These are phyloP conservation scores for Pinus taeda DNA, from an alignment of 75 land plant species.

Conservation along the genomic window DNA sequence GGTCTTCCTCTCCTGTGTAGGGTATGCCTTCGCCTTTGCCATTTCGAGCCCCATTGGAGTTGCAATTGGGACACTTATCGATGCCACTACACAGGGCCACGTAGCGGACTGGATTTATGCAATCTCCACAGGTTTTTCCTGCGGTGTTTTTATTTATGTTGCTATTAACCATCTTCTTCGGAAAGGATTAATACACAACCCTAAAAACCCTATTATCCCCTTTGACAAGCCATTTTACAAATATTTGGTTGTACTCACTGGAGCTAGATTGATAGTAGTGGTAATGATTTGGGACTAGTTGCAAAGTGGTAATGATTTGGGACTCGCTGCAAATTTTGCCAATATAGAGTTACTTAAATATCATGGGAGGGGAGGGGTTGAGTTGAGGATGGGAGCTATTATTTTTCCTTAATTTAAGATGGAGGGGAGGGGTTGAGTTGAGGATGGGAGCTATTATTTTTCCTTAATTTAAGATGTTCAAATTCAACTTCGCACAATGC, in stretches of 20 bases:
- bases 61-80: slow-evolving; percentile 74
- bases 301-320: background rate
- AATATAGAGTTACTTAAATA: too few relatives aligned
- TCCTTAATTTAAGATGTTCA: too few relatives aligned
- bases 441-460: too few relatives aligned
- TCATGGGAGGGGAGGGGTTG: too few relatives aligned
- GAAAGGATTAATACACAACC: background rate
- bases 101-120: slow-evolving; percentile 78
- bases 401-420: too few relatives aligned
- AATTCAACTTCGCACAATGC: too few relatives aligned
- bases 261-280: background rate
- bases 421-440: too few relatives aligned
- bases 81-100: slow-evolving; percentile 64
- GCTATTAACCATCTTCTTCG: background rate
- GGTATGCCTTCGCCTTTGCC: slow-evolving; percentile 88
- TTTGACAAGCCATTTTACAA: background rate
- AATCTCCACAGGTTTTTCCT: slow-evolving; percentile 78
- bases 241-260: background rate
- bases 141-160: slow-evolving; percentile 73
- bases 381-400: too few relatives aligned
- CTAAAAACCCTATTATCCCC: background rate
- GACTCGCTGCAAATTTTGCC: background rate
- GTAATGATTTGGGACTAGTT: background rate
- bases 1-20: slow-evolving; percentile 40
- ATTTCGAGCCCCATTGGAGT: slow-evolving; percentile 82